A percentile compares a stretch with the other conserved stretches of the same genome.
Conservation (phyloP, 2,329 filamentous ascomycete species). For the Nothomitra cinnamomea region DNA sequence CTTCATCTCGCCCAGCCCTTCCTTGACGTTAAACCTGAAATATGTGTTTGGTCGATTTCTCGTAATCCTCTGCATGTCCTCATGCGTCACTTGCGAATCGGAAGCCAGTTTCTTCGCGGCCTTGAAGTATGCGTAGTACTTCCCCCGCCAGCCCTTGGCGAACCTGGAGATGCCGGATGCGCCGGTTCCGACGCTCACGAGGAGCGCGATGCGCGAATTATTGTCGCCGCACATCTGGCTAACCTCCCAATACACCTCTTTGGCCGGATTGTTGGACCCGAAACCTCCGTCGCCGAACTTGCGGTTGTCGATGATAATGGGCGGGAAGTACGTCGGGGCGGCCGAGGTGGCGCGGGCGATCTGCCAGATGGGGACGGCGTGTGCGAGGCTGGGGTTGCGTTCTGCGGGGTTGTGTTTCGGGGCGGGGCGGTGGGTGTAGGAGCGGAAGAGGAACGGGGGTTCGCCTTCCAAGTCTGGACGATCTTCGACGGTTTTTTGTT, state of each 20-base stretch:
- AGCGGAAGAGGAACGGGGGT: conserved; percentile 2
- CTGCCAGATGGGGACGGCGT: background rate
- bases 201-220: background rate
- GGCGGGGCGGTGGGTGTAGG: background rate
- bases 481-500: background rate
- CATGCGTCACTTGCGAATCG: background rate
- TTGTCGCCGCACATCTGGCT: background rate
- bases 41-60: background rate
- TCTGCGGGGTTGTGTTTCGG: background rate
- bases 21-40: background rate
- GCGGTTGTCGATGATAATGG: background rate
- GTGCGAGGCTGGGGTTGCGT: background rate
- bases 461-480: background rate
- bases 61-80: background rate
- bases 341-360: conserved; percentile 2
- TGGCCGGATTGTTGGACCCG: background rate
- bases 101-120: background rate
- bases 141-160: background rate
- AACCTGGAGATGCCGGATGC: background rate
- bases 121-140: background rate
- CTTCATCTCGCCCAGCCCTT: background rate
- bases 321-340: conserved; percentile 4
- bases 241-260: background rate
- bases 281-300: conserved; percentile 1
- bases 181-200: background rate